A percentile compares a stretch with the other conserved stretches of the same genome.
phyloP scores from a whole-genome alignment of 2,329 filamentous ascomycete species.

The Rutstroemia sp. region DNA sequence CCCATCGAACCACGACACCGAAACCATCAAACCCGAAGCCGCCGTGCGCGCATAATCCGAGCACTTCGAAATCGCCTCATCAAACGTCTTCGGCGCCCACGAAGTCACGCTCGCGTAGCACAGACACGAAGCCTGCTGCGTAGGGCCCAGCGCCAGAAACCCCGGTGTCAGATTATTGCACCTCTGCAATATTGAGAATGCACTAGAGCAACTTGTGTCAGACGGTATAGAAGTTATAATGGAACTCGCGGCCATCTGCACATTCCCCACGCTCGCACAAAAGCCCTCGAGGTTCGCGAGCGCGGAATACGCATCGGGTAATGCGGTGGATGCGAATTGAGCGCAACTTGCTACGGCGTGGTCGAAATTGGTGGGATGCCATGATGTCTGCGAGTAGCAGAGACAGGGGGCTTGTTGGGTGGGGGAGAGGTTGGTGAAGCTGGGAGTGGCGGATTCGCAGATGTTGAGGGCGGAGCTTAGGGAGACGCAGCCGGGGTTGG shows the following conservation, averaged over 20 bases:
- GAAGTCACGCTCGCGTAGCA: constrained; percentile 4
- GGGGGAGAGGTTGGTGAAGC: constrained; percentile 18
- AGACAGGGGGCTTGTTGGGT: constrained; percentile 23
- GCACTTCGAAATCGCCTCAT: neutral
- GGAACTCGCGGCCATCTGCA: neutral
- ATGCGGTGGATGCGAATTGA: constrained; percentile 14
- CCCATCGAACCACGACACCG: neutral
- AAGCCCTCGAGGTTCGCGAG: constrained; percentile 18
- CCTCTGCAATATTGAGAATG: neutral
- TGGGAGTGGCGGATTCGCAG: constrained; percentile 18
- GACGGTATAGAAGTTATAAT: too few species aligned
- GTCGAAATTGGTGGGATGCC: constrained; percentile 21
- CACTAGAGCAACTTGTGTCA: neutral
- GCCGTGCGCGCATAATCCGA: neutral
- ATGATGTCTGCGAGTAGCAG: constrained; percentile 22
- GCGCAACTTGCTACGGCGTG: constrained; percentile 20
- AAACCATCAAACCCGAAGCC: neutral
- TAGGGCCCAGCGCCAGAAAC: neutral
- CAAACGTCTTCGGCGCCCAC: constrained; percentile 3
- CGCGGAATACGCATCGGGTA: constrained; percentile 11
- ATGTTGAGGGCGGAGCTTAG: constrained; percentile 19
- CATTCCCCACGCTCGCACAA: constrained; percentile 1
- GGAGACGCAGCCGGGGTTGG: constrained; percentile 13
- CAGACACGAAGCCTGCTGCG: constrained; percentile 1
- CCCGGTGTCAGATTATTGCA: neutral